Percentiles rank a stretch among this genome's conserved stretches.
Conservation (phyloP, 192 early-diverging fungal species). For the Gryganskiella cystojenkinii region DNA sequence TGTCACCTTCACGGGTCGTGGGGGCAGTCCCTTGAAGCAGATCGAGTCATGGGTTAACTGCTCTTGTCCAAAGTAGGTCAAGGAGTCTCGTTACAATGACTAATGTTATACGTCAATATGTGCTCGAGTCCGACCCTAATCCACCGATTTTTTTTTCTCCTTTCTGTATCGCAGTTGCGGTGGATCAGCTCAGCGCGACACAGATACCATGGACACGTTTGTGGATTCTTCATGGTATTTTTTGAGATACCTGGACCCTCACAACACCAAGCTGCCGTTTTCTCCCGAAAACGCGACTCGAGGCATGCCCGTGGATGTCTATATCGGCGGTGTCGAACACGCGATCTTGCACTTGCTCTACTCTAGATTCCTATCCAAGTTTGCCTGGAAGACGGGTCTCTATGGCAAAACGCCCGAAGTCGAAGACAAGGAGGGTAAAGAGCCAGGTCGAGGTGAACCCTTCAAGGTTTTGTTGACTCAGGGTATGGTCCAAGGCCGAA, state of each 20-base stretch:
- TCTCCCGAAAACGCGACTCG: slow-evolving; percentile 58
- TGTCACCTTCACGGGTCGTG: slow-evolving; percentile 68
- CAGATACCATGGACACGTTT: slow-evolving; percentile 98
- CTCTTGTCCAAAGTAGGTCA: slow-evolving; percentile 76
- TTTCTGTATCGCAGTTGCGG: slow-evolving; percentile 65
- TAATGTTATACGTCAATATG: too few relatives aligned
- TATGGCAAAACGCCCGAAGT: slow-evolving; percentile 31
- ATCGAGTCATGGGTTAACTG: slow-evolving; percentile 77
- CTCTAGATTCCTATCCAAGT: slow-evolving; percentile 90
- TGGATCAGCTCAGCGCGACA: slow-evolving; percentile 79
- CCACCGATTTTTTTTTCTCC: not conserved
- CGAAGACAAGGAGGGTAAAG: slow-evolving; percentile 43
- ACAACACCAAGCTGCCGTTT: slow-evolving; percentile 70
- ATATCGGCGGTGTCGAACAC: slow-evolving; percentile 96
- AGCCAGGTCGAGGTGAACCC: slow-evolving; percentile 80
- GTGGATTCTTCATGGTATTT: slow-evolving; percentile 99
- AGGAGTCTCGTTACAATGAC: too few relatives aligned
- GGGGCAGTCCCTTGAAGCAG: slow-evolving; percentile 75
- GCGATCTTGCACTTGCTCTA: slow-evolving; percentile 95
- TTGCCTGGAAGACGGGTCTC: slow-evolving; percentile 71
- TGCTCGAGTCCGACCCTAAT: too few relatives aligned
- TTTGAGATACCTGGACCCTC: slow-evolving; percentile 84
- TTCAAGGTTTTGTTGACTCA: slow-evolving; percentile 88
- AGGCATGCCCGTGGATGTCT: slow-evolving; percentile 87
- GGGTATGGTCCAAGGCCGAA: slow-evolving; percentile 95